phyloP scores from a whole-genome alignment of 2,329 filamentous ascomycete genomes.

The Diaporthe caulivora region DNA sequence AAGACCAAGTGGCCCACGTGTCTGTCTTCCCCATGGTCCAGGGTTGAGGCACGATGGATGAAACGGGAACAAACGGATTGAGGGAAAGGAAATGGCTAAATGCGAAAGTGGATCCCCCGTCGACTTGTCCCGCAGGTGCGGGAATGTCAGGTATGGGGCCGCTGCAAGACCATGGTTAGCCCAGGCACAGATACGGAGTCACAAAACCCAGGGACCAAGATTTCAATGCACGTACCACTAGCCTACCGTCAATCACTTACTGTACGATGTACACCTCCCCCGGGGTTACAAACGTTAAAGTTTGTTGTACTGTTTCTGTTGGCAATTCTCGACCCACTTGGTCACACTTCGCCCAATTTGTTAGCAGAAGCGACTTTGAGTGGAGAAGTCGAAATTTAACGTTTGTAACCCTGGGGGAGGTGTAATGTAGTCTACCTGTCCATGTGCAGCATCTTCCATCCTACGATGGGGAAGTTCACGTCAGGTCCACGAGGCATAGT shows the following conservation, averaged over 20 bases:
- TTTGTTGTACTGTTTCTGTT: not conserved
- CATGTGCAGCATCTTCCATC: no score
- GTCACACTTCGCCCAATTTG: not conserved
- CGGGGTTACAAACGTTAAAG: not conserved
- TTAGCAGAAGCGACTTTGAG: not conserved
- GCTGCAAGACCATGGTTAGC: conserved; percentile 20
- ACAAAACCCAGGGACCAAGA: not conserved
- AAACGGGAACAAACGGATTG: not conserved
- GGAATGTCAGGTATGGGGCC: conserved; percentile 35
- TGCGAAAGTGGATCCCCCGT: conserved; percentile 25
- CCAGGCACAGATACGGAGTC: conserved; percentile 5
- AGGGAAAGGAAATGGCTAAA: conserved; percentile 15
- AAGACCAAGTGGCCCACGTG: not conserved
- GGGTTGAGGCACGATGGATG: not conserved
- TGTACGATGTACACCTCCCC: not conserved
- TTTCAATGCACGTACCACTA: conserved; percentile 5
- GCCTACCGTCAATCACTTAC: not conserved
- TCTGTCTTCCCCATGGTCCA: not conserved
- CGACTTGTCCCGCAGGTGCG: conserved; percentile 32
- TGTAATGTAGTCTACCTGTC: no score
- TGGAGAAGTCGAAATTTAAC: not conserved
- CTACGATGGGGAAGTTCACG: no score
- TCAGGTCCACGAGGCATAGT: no score
- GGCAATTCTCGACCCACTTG: not conserved
- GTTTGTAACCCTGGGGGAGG: not conserved